A percentile compares a stretch with the other conserved stretches of the same genome.
Conservation (phyloP, 371 early-diverging fungal genomes). For the Zancudomyces culisetae region DNA sequence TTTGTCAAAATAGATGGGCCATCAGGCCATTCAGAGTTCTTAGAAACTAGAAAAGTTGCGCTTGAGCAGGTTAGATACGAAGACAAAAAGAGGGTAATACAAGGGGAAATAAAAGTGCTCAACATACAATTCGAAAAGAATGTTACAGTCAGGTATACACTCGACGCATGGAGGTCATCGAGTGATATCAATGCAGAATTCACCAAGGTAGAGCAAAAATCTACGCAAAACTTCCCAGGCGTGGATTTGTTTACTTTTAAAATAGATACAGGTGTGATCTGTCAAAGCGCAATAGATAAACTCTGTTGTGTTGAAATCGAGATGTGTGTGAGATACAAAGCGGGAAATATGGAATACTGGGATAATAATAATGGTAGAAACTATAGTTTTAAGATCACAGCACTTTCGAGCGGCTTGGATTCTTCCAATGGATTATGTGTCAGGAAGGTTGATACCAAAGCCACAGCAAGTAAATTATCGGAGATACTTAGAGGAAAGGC, state of each 20-base stretch:
- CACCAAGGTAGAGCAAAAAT: slow-evolving; percentile 3
- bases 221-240: slow-evolving; percentile 8
- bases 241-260: slow-evolving; percentile 24
- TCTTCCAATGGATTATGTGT: no score
- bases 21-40: background rate
- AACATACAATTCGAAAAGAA: slow-evolving; percentile 59
- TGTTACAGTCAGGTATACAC: slow-evolving; percentile 43
- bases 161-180: slow-evolving; percentile 43
- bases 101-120: slow-evolving; percentile 32
- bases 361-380: slow-evolving; percentile 60
- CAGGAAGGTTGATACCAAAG: no score
- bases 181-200: slow-evolving; percentile 28
- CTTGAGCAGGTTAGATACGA: background rate
- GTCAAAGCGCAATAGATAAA: background rate
- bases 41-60: background rate
- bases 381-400: slow-evolving; percentile 29
- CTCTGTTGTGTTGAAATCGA: slow-evolving; percentile 7
- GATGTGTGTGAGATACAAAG: slow-evolving; percentile 35
- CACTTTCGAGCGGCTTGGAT: no score
- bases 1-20: background rate
- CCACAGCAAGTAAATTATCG: no score
- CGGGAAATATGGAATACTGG: slow-evolving; percentile 47
- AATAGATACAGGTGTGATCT: background rate
- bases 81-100: slow-evolving; percentile 1
- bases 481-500: no score